Conservation (phyloP, 352 stramenopile genomes). For the Peronosclerospora sorghi region DNA sequence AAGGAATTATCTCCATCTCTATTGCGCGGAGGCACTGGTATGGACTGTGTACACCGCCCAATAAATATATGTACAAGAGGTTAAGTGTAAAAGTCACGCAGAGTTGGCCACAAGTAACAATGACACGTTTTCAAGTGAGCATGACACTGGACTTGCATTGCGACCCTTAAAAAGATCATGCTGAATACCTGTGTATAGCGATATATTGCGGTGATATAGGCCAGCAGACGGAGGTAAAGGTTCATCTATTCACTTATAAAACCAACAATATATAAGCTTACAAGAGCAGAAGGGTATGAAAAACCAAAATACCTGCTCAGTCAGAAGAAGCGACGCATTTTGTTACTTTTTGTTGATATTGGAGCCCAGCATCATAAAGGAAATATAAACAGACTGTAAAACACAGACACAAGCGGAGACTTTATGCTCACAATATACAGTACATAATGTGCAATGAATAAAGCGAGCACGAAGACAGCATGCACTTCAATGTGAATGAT, state of each 20-base stretch:
- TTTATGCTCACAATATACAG: not conserved
- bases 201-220: no score
- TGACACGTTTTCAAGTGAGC: no score
- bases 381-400: conserved; percentile 74
- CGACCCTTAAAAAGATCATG: no score
- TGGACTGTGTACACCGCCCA: no score
- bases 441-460: conserved; percentile 12
- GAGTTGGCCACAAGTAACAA: no score
- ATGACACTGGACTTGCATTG: no score
- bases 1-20: no score
- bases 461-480: conserved; percentile 76
- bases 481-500: conserved; percentile 80
- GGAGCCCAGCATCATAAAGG: conserved; percentile 86
- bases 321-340: conserved; percentile 86
- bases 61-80: no score
- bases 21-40: no score
- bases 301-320: conserved; percentile 57
- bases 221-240: conserved; percentile 72
- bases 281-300: not conserved
- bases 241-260: conserved; percentile 49
- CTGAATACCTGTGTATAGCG: no score
- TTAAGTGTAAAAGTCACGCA: no score
- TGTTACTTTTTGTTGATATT: conserved; percentile 88
- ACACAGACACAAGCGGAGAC: not conserved
- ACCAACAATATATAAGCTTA: conserved; percentile 6